These are phyloP conservation scores for Jamesozyma hellenica DNA, from an alignment of 805 yeast species.

Conservation along the genomic window DNA sequence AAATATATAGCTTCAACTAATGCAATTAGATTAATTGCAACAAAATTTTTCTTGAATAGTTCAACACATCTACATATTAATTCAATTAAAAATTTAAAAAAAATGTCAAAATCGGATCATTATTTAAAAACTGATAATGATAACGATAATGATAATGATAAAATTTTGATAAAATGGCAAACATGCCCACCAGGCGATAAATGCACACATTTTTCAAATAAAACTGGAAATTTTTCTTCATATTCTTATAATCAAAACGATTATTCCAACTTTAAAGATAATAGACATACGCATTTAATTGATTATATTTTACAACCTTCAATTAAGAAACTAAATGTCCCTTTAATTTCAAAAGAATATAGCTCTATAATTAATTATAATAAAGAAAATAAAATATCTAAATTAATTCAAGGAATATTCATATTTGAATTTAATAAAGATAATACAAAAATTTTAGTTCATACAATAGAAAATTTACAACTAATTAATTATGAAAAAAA, in stretches of 20 bases:
- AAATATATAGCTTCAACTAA: constrained; percentile 49
- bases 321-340: constrained; percentile 5
- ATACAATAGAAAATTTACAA: constrained; percentile 59
- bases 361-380: constrained; percentile 1
- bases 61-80: constrained; percentile 42
- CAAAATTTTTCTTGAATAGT: constrained; percentile 47
- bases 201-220: not conserved
- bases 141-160: constrained; percentile 10
- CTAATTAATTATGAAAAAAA: constrained; percentile 38
- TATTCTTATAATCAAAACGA: not conserved
- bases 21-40: constrained; percentile 43
- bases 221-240: not conserved
- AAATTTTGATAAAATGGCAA: constrained; percentile 22
- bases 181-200: constrained; percentile 10
- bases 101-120: too few species aligned
- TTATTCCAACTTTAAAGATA: not conserved
- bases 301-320: constrained; percentile 13
- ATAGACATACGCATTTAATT: too few species aligned
- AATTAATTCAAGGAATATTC: constrained; percentile 39
- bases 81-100: constrained; percentile 22
- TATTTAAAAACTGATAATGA: not conserved
- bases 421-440: constrained; percentile 51
- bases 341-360: not conserved
- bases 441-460: constrained; percentile 48
- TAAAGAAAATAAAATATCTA: constrained; percentile 1